Evolutionary conservation across 257 asterid species (phyloP), one percentile per base, ranked within the genome.

Genomic region (Scutellaria minor): DNA sequence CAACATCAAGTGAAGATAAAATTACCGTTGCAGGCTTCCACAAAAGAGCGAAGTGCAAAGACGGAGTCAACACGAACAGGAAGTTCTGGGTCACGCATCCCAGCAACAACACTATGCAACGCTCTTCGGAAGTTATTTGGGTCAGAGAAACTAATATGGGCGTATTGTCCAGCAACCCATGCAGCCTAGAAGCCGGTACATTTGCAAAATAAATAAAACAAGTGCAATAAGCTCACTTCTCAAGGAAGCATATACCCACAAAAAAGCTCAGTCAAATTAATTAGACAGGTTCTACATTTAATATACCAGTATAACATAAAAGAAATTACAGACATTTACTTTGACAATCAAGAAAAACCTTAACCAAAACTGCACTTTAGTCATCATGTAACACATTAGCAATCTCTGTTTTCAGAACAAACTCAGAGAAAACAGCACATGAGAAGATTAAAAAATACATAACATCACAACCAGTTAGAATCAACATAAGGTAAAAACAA

Each of bases 131-230:
- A 95, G 84, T 90, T 95, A 68, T 85, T 90, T 48, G 96, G 88
- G 66, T 92, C 94, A 5, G 94, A 77, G 83, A 95, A 95, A 69
- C 66, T 87, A 73, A 95, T 72, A 72, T 88, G 96, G 45, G 99
- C 99, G 80, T 95, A 95, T 82, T 95, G 98, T 71, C 99, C 99
- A 13, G 99, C 97, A 86, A 95, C 99, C 99, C 99, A 95, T 37
- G 99, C 98, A 27, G 99, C 99, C 99, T 95, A 78, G 60, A 74
- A 58, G 51, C 80, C 71, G 61, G 68, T 58, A 70, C 47, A 66
- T 64, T 64, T 62, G 56, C 62, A 50, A 53, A 56, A 27, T 15
- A 72, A 74, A 51, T 14, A 70, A 52, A 41, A 71, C 31, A 63
- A 40, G 58, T 18, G 37, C 56, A 24, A 50, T 40, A 70, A 63